Percentiles rank a stretch among this genome's conserved stretches.
Evolutionary conservation across 2,329 filamentous ascomycete species (phyloP).

Genomic region (Diaporthe amygdali): DNA sequence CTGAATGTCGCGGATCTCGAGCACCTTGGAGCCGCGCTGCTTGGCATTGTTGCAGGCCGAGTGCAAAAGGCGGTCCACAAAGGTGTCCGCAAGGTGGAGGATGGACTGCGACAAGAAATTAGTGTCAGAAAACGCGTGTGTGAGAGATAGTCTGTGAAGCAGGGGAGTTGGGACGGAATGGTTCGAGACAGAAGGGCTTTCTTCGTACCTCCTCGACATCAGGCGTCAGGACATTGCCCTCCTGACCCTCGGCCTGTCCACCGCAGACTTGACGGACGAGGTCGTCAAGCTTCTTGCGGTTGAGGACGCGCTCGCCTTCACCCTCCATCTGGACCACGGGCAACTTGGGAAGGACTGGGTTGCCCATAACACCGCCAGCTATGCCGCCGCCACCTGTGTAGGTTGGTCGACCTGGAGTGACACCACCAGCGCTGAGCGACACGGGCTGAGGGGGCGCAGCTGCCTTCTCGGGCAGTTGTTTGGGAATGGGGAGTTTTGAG

Average conservation of each 20-base stretch:
- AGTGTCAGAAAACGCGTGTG: neutral
- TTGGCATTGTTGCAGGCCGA: slow-evolving; percentile 91
- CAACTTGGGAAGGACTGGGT: slow-evolving; percentile 82
- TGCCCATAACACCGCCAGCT: slow-evolving; percentile 81
- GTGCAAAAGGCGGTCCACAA: slow-evolving; percentile 89
- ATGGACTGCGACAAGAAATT: slow-evolving; percentile 65
- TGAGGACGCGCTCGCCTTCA: slow-evolving; percentile 91
- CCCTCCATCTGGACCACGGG: slow-evolving; percentile 87
- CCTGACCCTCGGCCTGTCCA: slow-evolving; percentile 72
- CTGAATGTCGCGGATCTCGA: slow-evolving; percentile 88
- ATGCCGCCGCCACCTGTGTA: slow-evolving; percentile 79
- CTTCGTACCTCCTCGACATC: slow-evolving; percentile 89
- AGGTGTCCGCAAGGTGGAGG: slow-evolving; percentile 88
- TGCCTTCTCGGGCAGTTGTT: slow-evolving; percentile 72
- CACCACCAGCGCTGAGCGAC: slow-evolving; percentile 62
- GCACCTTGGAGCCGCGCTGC: slow-evolving; percentile 84
- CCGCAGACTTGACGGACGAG: slow-evolving; percentile 93
- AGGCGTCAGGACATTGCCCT: slow-evolving; percentile 79
- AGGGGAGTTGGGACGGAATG: neutral
- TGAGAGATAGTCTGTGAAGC: slow-evolving; percentile 12
- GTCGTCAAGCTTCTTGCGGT: slow-evolving; percentile 97
- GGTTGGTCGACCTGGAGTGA: slow-evolving; percentile 76
- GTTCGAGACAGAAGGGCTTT: neutral
- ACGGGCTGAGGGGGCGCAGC: slow-evolving; percentile 77
- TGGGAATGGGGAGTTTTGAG: slow-evolving; percentile 80